A percentile compares a stretch with the other conserved stretches of the same genome.
These are phyloP conservation scores for Aspergillus novoparasiticus DNA, from an alignment of 2,329 filamentous ascomycete species.

Conservation along the genomic window DNA sequence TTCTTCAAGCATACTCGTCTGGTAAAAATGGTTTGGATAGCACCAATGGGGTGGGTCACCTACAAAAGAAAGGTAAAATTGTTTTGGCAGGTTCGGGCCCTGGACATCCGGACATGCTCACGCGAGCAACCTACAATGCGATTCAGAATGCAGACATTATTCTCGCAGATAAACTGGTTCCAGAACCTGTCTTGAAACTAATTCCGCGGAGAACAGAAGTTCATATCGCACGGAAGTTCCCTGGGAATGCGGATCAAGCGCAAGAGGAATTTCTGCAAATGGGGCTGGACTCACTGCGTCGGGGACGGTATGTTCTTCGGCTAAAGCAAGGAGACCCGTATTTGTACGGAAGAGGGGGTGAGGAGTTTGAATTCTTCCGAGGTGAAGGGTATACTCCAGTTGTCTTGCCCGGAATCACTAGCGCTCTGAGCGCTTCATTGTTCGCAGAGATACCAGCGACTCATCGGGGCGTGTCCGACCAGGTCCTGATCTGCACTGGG, in stretches of 20 bases:
- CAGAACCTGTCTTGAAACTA: conserved; percentile 80
- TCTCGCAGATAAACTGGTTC: conserved; percentile 59
- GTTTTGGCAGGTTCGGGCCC: conserved; percentile 91
- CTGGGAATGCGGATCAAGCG: conserved; percentile 90
- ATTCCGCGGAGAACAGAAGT: conserved; percentile 87
- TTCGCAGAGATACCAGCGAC: conserved; percentile 88
- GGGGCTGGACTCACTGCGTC: conserved; percentile 68
- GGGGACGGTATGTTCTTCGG: conserved; percentile 79
- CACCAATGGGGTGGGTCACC: conserved; percentile 11
- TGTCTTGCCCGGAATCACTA: conserved; percentile 89
- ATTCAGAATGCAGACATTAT: conserved; percentile 52
- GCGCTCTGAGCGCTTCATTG: conserved; percentile 80
- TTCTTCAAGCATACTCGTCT: conserved; percentile 71
- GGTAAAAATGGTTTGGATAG: conserved; percentile 27
- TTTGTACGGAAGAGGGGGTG: conserved; percentile 90
- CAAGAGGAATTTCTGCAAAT: conserved; percentile 85
- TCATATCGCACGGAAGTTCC: conserved; percentile 94
- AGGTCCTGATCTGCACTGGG: conserved; percentile 93
- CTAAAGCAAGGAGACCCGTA: conserved; percentile 97
- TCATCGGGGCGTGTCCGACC: conserved; percentile 85
- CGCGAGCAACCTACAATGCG: conserved; percentile 58
- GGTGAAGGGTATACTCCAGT: conserved; percentile 67
- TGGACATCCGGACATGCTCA: conserved; percentile 89
- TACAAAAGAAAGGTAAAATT: conserved; percentile 63
- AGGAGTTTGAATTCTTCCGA: conserved; percentile 86